Evolutionary conservation across 306 rosid species (phyloP).

Genomic region (Cajanus cajan): DNA sequence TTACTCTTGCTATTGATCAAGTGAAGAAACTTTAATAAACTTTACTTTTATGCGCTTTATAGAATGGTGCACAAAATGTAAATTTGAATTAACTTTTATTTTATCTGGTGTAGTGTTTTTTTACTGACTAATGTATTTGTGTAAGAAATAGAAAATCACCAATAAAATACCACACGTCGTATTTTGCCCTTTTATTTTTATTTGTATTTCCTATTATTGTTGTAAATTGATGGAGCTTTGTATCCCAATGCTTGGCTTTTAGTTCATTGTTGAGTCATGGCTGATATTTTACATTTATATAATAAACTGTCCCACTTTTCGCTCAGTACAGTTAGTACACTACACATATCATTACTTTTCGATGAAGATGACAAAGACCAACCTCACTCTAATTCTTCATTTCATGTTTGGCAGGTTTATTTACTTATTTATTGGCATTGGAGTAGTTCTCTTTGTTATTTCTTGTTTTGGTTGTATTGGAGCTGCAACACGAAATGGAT

Average conservation of each 20-base stretch:
- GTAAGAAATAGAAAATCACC: not conserved
- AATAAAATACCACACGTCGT: not conserved
- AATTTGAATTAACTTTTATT: constrained; percentile 7
- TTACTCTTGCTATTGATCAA: not conserved
- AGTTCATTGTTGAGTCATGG: constrained; percentile 12
- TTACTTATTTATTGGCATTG: constrained; percentile 80
- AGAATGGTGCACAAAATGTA: not conserved
- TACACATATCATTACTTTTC: not conserved
- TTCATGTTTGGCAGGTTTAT: constrained; percentile 76
- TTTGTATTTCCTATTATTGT: not conserved
- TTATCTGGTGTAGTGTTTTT: not conserved
- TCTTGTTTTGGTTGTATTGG: constrained; percentile 92
- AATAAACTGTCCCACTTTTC: not conserved
- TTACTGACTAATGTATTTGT: not conserved
- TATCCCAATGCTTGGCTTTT: constrained; percentile 11
- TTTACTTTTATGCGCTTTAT: not conserved
- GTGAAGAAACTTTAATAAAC: not conserved
- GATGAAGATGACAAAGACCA: constrained; percentile 23
- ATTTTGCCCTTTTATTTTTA: not conserved
- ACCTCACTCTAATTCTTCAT: constrained; percentile 10
- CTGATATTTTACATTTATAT: not conserved
- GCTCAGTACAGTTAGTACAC: not conserved
- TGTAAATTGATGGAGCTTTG: not conserved
- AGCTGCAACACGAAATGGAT: constrained; percentile 65
- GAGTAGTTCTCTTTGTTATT: constrained; percentile 67